phyloP scores from a whole-genome alignment of 495 filamentous ascomycete genomes.

The Penicillium malachiteum region DNA sequence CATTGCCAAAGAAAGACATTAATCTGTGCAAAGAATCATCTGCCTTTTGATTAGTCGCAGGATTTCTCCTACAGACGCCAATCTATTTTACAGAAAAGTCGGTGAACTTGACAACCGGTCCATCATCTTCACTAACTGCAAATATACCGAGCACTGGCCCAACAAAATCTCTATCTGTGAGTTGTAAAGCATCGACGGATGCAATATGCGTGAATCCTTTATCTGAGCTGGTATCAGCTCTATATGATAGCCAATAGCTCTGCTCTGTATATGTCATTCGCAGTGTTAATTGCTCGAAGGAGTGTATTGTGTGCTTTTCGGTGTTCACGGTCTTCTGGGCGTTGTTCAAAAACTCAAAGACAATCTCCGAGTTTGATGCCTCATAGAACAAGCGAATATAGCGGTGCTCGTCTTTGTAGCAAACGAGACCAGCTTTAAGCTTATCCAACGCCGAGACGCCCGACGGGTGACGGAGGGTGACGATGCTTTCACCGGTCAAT shows the following conservation, averaged over 20 bases:
- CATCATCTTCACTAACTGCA: constrained; percentile 5
- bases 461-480: not conserved
- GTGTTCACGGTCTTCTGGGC: constrained; percentile 1
- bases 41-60: too few relatives aligned
- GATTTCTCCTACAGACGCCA: too few relatives aligned
- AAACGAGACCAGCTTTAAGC: constrained; percentile 11
- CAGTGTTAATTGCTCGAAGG: constrained; percentile 1
- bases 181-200: constrained; percentile 10
- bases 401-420: constrained; percentile 22
- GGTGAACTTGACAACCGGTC: too few relatives aligned
- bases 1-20: too few relatives aligned
- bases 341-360: constrained; percentile 8
- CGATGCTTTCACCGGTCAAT: constrained; percentile 3
- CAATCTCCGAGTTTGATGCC: not conserved
- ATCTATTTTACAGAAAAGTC: too few relatives aligned
- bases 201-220: constrained; percentile 8
- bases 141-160: constrained; percentile 22
- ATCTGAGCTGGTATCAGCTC: not conserved
- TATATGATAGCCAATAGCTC: not conserved
- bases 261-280: constrained; percentile 2
- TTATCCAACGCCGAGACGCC: constrained; percentile 3
- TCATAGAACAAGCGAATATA: constrained; percentile 10
- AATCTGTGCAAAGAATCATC: too few relatives aligned
- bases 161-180: constrained; percentile 21
- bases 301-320: constrained; percentile 3